Conservation (phyloP, 208 protist species). For the Trichomonas gallinae region DNA sequence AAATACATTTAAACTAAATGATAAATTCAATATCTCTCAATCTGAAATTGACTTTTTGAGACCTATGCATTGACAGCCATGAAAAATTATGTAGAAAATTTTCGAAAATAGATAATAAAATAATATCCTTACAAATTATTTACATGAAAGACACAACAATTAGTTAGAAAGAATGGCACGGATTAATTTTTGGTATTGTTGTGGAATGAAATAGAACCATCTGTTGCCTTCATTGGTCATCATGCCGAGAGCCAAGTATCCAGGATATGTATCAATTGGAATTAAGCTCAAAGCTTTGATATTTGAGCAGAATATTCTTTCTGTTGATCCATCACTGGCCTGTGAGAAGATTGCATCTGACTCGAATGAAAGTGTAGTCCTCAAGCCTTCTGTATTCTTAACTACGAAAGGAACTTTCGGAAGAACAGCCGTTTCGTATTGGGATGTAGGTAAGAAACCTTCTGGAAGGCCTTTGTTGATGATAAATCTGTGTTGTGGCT, state of each 20-base stretch:
- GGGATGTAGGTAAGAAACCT: neutral
- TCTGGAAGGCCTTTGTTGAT: neutral
- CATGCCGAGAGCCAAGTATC: neutral
- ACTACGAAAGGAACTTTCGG: neutral
- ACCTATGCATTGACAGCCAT: too few species aligned
- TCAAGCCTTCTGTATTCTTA: neutral
- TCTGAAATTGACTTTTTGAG: too few species aligned
- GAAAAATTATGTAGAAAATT: too few species aligned
- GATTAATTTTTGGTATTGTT: neutral
- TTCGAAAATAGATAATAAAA: too few species aligned
- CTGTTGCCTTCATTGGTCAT: neutral
- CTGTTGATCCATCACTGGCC: neutral
- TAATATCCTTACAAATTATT: too few species aligned
- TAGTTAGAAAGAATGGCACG: neutral
- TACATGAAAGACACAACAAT: neutral
- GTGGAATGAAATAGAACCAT: slow-evolving; percentile 17
- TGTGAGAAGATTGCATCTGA: neutral
- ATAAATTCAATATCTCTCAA: too few species aligned
- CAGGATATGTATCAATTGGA: neutral
- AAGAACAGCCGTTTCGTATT: neutral
- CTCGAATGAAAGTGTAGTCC: neutral
- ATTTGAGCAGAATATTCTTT: neutral
- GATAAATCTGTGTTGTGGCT: neutral
- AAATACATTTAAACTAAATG: too few species aligned
- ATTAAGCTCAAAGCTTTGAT: neutral